Evolutionary conservation across 345 rosid genomes (phyloP).

Genomic region (Hibiscus syriacus): DNA sequence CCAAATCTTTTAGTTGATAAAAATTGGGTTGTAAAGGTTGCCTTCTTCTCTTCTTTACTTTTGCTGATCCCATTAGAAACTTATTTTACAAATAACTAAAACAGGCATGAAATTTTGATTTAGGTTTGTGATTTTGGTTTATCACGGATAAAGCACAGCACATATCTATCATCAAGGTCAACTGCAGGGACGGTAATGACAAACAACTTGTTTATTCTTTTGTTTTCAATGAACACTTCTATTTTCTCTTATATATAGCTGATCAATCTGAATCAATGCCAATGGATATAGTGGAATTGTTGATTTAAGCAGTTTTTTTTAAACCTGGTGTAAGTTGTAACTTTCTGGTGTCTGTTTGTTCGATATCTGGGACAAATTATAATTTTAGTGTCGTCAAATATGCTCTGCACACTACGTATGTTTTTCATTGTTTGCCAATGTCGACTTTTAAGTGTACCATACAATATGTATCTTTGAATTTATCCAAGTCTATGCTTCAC

Average conservation of each 20-base stretch:
- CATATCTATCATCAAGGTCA: constrained; percentile 88
- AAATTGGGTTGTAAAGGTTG: constrained; percentile 96
- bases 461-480: not conserved
- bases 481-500: constrained; percentile 5
- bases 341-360: not conserved
- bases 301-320: no score
- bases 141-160: constrained; percentile 85
- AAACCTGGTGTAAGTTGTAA: not conserved
- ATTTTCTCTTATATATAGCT: not conserved
- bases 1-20: constrained; percentile 57
- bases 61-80: not conserved
- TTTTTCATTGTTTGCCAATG: not conserved
- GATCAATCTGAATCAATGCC: not conserved
- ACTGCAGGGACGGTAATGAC: constrained; percentile 85
- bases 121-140: constrained; percentile 94
- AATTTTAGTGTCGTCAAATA: not conserved
- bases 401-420: not conserved
- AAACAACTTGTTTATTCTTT: constrained; percentile 3
- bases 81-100: constrained; percentile 13
- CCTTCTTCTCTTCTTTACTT: constrained; percentile 18
- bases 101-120: constrained; percentile 10
- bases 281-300: not conserved
- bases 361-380: not conserved
- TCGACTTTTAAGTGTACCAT: not conserved
- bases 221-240: not conserved